These are phyloP conservation scores for Colletotrichum sp. DNA, from an alignment of 2,329 filamentous ascomycete genomes.

Conservation along the genomic window DNA sequence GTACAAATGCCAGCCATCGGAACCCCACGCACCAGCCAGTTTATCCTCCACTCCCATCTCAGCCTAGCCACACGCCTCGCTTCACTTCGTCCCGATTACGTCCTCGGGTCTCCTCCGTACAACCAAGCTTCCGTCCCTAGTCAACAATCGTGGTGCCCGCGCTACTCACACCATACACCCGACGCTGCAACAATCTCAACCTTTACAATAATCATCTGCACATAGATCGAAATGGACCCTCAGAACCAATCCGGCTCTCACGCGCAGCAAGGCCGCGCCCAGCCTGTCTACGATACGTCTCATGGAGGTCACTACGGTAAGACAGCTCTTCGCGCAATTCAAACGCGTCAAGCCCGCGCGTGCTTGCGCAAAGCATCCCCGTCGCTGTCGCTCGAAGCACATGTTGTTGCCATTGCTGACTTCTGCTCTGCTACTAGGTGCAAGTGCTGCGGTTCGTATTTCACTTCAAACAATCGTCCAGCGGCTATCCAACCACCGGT, in stretches of 20 bases:
- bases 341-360: constrained; percentile 9
- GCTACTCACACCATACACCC: not conserved
- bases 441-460: constrained; percentile 68
- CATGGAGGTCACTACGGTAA: constrained; percentile 82
- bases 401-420: constrained; percentile 20
- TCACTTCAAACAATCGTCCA: not conserved
- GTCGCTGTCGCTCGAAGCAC: not conserved
- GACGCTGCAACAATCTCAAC: not conserved
- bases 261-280: constrained; percentile 60
- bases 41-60: not conserved
- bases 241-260: constrained; percentile 31
- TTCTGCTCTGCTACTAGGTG: constrained; percentile 50
- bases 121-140: not conserved
- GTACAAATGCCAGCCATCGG: not conserved
- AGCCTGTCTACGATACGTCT: constrained; percentile 73
- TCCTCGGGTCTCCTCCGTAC: not conserved
- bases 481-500: not conserved
- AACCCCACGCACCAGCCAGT: not conserved
- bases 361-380: constrained; percentile 6
- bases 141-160: not conserved
- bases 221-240: constrained; percentile 37
- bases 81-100: not conserved
- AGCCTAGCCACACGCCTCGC: not conserved
- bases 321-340: constrained; percentile 27
- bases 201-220: not conserved